A percentile compares a stretch with the other conserved stretches of the same genome.
These are phyloP conservation scores for Colletotrichum nymphaeae DNA, from an alignment of 2,329 filamentous ascomycete genomes.

Conservation along the genomic window DNA sequence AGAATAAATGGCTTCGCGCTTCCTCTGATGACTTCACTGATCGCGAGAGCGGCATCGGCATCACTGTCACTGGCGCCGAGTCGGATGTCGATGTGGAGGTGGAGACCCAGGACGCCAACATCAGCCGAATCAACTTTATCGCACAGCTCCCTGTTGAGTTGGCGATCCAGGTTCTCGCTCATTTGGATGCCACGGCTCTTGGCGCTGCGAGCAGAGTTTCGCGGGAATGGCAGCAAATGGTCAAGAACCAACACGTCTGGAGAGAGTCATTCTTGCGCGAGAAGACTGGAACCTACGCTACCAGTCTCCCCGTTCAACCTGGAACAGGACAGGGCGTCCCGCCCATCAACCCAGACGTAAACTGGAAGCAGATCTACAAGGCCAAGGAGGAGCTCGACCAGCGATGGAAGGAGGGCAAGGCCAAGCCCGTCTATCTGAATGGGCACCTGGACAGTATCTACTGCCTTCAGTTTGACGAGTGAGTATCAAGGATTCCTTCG, in stretches of 20 bases:
- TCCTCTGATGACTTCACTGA: conserved; percentile 62
- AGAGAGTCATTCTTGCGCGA: conserved; percentile 71
- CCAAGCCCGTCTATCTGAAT: conserved; percentile 87
- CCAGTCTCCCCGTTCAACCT: conserved; percentile 61
- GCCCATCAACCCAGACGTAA: conserved; percentile 67
- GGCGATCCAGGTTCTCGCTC: conserved; percentile 67
- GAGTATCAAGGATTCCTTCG: conserved; percentile 48
- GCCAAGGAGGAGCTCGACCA: conserved; percentile 80
- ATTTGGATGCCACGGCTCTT: conserved; percentile 65
- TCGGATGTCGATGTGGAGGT: conserved; percentile 49
- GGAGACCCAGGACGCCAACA: conserved; percentile 49
- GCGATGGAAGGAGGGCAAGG: conserved; percentile 83
- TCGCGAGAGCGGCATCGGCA: conserved; percentile 73
- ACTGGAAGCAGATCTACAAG: conserved; percentile 89
- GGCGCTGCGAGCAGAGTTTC: conserved; percentile 62
- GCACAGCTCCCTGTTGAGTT: conserved; percentile 66
- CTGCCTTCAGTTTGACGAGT: conserved; percentile 98
- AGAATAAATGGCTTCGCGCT: conserved; percentile 56
- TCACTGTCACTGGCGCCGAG: conserved; percentile 61
- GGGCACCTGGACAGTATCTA: conserved; percentile 97
- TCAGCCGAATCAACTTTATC: conserved; percentile 70
- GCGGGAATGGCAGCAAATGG: conserved; percentile 58
- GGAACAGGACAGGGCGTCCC: conserved; percentile 70
- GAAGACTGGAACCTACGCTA: conserved; percentile 71
- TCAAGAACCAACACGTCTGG: conserved; percentile 70